A percentile compares a stretch with the other conserved stretches of the same genome.
These are phyloP conservation scores for Rhododendron molle DNA, from an alignment of 148 eudicot species.

Conservation along the genomic window DNA sequence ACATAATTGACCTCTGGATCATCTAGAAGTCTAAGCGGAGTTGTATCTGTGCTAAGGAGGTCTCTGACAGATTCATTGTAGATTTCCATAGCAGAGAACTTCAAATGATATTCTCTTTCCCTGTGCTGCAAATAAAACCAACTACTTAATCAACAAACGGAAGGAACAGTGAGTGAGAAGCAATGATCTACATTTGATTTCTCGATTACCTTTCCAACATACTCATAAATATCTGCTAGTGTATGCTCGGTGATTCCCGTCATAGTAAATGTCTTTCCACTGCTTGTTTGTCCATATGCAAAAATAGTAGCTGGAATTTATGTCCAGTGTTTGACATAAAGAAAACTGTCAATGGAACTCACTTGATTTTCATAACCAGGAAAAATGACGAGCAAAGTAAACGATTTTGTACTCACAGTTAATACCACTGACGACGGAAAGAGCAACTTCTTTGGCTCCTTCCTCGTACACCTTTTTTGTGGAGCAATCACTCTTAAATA, in stretches of 20 bases:
- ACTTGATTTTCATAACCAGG: constrained; percentile 11
- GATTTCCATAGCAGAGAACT: constrained; percentile 96
- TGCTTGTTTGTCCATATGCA: constrained; percentile 99
- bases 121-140: constrained; percentile 49
- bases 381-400: constrained; percentile 6
- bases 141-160: constrained; percentile 15
- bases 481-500: constrained; percentile 66
- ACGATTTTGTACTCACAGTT: constrained; percentile 61
- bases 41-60: constrained; percentile 63
- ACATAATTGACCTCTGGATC: constrained; percentile 82
- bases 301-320: constrained; percentile 75
- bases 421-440: constrained; percentile 76
- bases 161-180: background rate
- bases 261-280: constrained; percentile 98
- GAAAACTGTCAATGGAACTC: constrained; percentile 7
- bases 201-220: constrained; percentile 64
- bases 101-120: constrained; percentile 73
- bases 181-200: background rate
- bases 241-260: constrained; percentile 91
- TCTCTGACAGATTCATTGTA: constrained; percentile 96
- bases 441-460: constrained; percentile 86
- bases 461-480: constrained; percentile 86
- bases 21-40: constrained; percentile 85
- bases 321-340: background rate
- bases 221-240: constrained; percentile 73